Evolutionary conservation across 1,139 yeast genomes (phyloP).

Genomic region (Sugiyamaella pinicola): DNA sequence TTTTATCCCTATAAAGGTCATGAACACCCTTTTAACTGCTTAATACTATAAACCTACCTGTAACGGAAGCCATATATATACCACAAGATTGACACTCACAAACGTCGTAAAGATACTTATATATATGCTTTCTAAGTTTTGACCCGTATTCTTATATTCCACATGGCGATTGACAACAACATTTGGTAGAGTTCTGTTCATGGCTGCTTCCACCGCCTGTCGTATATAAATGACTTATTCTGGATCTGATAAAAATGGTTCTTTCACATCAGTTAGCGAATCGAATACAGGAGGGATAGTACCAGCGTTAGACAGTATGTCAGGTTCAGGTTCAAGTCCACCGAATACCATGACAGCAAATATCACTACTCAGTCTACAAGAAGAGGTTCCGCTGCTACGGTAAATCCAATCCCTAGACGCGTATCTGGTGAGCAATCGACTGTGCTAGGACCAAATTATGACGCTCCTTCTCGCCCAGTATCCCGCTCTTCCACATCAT

Average conservation of each 20-base stretch:
- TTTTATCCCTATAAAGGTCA: neutral
- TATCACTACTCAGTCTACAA: neutral
- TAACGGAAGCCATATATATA: too few relatives aligned
- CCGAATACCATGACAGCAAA: neutral
- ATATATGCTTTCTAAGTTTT: neutral
- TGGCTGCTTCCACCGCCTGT: neutral
- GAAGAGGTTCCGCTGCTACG: neutral
- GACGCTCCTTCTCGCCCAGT: neutral
- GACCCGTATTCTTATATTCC: neutral
- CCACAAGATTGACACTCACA: too few relatives aligned
- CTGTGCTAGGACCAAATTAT: too few relatives aligned
- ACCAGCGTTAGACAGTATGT: neutral
- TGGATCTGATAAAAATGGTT: conserved; percentile 6
- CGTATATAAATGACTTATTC: conserved; percentile 5
- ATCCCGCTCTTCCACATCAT: conserved; percentile 3
- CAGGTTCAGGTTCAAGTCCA: too few relatives aligned
- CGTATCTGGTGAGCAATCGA: neutral
- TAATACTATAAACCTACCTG: too few relatives aligned
- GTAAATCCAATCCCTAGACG: neutral
- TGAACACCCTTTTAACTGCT: neutral
- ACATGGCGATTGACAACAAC: conserved; percentile 8
- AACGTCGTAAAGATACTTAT: too few relatives aligned
- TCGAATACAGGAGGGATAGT: conserved; percentile 6
- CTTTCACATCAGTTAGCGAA: neutral
- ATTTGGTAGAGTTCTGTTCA: neutral